Evolutionary conservation across 805 yeast species (phyloP), one percentile per base, ranked within the genome.

Genomic region (Pichia californica): DNA sequence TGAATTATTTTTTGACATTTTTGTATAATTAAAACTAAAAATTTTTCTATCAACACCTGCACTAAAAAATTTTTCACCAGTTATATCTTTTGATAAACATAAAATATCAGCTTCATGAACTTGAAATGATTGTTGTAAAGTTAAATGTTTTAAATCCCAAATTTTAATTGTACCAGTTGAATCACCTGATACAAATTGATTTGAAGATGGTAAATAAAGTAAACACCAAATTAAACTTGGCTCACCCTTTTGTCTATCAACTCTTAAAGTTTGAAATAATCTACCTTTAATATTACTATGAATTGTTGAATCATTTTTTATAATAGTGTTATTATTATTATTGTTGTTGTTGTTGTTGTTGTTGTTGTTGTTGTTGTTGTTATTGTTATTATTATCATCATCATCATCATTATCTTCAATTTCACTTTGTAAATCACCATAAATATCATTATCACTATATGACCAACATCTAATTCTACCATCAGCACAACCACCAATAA

Each of bases 11-110:
- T 60, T 54, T 6, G 63, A 63, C 33, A 59, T 49, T 46, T 68
- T 69, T 3, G 82, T 69, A 41, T 73, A 63, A 47, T 72, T 69
- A 62, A 83, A 86, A 55, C 81, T 83, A 57, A 78, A 84, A 38
- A 93, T 87, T 58, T 88, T 88, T 55, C 97, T 75, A 61, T 93
- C 99, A 38, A 93, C 88, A 54, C 99, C 97, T 5, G 93, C 94
- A 32, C 91, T 76, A 62, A 87, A 91, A 2, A 93, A 69, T 32
- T 74, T 71, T 27, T 78, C 76, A 52, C 84, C 85, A 2, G 66
- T 55, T 2, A 70, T 63, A 57, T 85, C 88, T 13, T 74, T 66
- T 1, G 83, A 67, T 38, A 93, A 66, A 45, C 88, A 77, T 51
- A 93, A 68, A 4, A 89, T 86, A 72, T 93, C 99, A 1, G 96